Base-by-base conservation (phyloP, 2,329 filamentous ascomycete genomes). In the Furcasterigmium furcatum region DNA sequence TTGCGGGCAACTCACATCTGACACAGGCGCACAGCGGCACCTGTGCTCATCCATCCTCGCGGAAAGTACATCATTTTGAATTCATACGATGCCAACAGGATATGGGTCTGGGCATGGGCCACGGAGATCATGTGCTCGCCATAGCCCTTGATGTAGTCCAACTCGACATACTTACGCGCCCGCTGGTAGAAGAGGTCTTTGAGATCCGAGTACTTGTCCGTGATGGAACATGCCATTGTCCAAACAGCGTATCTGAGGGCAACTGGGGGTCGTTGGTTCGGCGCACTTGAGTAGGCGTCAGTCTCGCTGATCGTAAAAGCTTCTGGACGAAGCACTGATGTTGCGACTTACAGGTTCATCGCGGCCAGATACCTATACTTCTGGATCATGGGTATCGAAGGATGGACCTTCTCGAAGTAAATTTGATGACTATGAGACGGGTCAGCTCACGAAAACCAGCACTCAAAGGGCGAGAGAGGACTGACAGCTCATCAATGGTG, bases 11-110 rank as follows among this genome's bases (percentile, higher is more conserved):
- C 77, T 63, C 62, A 83, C 92, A 97, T 96, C 58, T 95, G 86
- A 42, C 82, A 81, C 44, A 97, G 67, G 42, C 92, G 80, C n/a
- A 86, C 81, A 5, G 87, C 87, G 50, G 88, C 78, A 19, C 92
- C 94, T 3, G 88, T 86, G 55, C 88, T 96, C 70, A 96, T 82
- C 94, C 94, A 97, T 1, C 94, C 94, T 53, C 94, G 77, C 2
- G 94, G 92, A 56, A 97, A 97, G 64, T 91, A 95, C 88, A 97
- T 96, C 78, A 88, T 87, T 68, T 92, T 96, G 73, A 96, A 97
- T 64, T 99, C 94, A 58, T 95, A 96, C 1, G 80, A 83, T 6
- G 84, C 81, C 40, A 95, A 75, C 18, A 97, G 71, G 21, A 84
- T 74, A 77, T 95, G 95, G 1, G 88, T 82, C 63, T 99, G 94